A percentile compares a stretch with the other conserved stretches of the same genome.
Conservation (phyloP, 345 rosid species). For the Eucalyptus leucophloia region DNA sequence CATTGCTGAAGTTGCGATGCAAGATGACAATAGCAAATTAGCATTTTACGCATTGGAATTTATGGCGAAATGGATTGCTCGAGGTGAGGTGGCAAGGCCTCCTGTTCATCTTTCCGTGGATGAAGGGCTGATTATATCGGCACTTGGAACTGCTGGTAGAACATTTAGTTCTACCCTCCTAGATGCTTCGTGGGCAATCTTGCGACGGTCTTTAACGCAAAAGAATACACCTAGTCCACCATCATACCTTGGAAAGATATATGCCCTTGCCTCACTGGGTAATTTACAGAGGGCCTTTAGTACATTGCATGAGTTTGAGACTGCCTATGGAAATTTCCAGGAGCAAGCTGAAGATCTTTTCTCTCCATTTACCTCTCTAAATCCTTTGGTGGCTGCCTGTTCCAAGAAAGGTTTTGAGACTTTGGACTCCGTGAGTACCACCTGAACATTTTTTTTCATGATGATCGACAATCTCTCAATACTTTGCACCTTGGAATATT, state of each 20-base stretch:
- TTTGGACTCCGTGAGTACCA: not conserved
- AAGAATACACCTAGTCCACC: slow-evolving; percentile 65
- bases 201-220: slow-evolving; percentile 50
- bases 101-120: slow-evolving; percentile 50
- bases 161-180: slow-evolving; percentile 51
- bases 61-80: slow-evolving; percentile 69
- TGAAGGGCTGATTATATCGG: slow-evolving; percentile 72
- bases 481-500: not conserved
- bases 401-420: not conserved
- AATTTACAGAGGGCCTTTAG: slow-evolving; percentile 63
- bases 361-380: slow-evolving; percentile 76
- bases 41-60: slow-evolving; percentile 77
- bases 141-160: slow-evolving; percentile 84
- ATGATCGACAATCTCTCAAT: not conserved
- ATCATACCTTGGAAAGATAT: slow-evolving; percentile 65
- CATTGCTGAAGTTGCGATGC: slow-evolving; percentile 65
- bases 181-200: slow-evolving; percentile 79
- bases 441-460: not conserved
- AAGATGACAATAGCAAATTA: slow-evolving; percentile 67
- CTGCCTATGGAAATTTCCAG: slow-evolving; percentile 29
- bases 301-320: slow-evolving; percentile 62
- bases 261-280: slow-evolving; percentile 68
- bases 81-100: slow-evolving; percentile 65
- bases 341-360: slow-evolving; percentile 47
- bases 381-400: slow-evolving; percentile 81